phyloP scores from a whole-genome alignment of 805 yeast genomes.

The Monosporozyma solicola region DNA sequence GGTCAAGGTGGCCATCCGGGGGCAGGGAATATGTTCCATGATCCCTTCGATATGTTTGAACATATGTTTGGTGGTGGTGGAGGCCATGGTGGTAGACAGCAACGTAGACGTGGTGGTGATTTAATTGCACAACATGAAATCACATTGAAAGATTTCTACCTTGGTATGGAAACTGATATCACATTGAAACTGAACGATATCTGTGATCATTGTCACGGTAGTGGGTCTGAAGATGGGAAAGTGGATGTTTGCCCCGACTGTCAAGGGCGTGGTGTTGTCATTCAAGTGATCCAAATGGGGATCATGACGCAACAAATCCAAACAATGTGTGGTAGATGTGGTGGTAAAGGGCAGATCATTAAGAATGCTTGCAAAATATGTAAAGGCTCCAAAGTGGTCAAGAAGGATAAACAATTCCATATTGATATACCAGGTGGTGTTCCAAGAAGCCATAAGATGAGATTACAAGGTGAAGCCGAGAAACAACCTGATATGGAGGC shows the following conservation, averaged over 20 bases:
- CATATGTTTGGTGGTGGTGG: conserved; percentile 28
- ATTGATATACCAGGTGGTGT: conserved; percentile 65
- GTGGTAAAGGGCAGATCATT: conserved; percentile 65
- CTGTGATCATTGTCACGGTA: conserved; percentile 73
- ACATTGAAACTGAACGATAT: conserved; percentile 59
- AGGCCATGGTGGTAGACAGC: conserved; percentile 26
- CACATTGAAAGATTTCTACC: conserved; percentile 56
- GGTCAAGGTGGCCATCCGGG: conserved; percentile 34
- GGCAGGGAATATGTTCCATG: conserved; percentile 28
- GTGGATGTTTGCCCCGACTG: conserved; percentile 59
- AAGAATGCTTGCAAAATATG: conserved; percentile 60
- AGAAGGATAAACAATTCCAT: conserved; percentile 47
- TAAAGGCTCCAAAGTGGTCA: conserved; percentile 56
- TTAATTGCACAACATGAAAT: conserved; percentile 48
- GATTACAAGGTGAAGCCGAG: conserved; percentile 70
- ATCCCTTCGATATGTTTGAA: conserved; percentile 30
- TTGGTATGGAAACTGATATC: conserved; percentile 57
- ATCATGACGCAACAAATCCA: conserved; percentile 87
- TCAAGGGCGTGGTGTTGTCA: conserved; percentile 62
- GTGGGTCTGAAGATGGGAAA: conserved; percentile 77
- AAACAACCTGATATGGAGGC: conserved; percentile 72
- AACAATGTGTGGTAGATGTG: conserved; percentile 68
- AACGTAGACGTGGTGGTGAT: conserved; percentile 51
- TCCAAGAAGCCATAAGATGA: conserved; percentile 47
- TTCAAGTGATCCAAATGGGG: conserved; percentile 65